phyloP scores from a whole-genome alignment of 2,329 filamentous ascomycete genomes.

The Mycogone perniciosa region DNA sequence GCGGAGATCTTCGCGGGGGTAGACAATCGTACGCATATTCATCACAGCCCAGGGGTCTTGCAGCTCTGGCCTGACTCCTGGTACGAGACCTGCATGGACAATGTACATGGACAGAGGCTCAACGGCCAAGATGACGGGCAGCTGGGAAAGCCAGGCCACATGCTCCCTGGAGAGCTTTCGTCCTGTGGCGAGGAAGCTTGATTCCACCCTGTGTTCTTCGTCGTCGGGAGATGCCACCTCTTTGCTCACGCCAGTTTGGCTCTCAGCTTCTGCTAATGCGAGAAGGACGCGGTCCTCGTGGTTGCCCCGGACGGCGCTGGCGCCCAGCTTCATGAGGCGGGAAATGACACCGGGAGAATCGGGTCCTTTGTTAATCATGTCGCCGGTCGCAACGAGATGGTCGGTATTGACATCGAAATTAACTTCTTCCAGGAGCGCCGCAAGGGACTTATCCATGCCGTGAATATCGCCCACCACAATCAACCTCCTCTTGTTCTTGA shows the following conservation, averaged over 20 bases:
- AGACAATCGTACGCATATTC: slow-evolving; percentile 81
- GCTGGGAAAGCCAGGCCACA: slow-evolving; percentile 59
- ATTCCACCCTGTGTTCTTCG: slow-evolving; percentile 28
- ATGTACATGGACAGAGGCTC: slow-evolving; percentile 60
- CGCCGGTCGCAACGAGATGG: slow-evolving; percentile 70
- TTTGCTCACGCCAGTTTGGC: slow-evolving; percentile 21
- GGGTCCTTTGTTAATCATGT: slow-evolving; percentile 81
- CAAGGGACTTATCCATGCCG: slow-evolving; percentile 67
- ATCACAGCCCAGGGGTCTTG: slow-evolving; percentile 78
- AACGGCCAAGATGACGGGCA: slow-evolving; percentile 72
- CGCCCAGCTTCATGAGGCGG: slow-evolving; percentile 64
- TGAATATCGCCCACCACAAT: slow-evolving; percentile 89
- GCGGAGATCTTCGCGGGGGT: slow-evolving; percentile 37
- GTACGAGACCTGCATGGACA: slow-evolving; percentile 81
- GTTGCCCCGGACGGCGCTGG: slow-evolving; percentile 83
- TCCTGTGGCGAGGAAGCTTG: slow-evolving; percentile 46
- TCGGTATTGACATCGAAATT: slow-evolving; percentile 54
- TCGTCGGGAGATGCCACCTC: slow-evolving; percentile 20
- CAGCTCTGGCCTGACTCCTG: slow-evolving; percentile 60
- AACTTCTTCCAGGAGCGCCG: slow-evolving; percentile 59
- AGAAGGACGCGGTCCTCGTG: slow-evolving; percentile 84
- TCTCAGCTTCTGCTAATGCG: slow-evolving; percentile 38
- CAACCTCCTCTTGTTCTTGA: slow-evolving; percentile 49
- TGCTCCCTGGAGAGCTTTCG: slow-evolving; percentile 51
- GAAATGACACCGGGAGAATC: slow-evolving; percentile 73